phyloP scores from a whole-genome alignment of 805 yeast species.

The Barnettozyma wickerhamii region DNA sequence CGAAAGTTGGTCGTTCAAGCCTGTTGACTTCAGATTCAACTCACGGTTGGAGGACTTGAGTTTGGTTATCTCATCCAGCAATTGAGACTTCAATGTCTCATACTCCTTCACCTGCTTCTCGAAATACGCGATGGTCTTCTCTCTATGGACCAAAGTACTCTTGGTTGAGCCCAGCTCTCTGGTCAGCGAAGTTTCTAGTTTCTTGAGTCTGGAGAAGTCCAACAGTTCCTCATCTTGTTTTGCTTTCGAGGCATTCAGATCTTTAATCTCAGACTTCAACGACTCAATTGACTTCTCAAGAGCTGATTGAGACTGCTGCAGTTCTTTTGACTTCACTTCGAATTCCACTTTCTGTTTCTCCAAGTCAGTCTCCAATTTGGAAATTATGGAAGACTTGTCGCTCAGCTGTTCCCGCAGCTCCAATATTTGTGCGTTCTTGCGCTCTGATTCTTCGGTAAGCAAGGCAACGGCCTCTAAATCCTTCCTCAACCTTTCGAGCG shows the following conservation, averaged over 20 bases:
- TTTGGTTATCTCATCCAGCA: conserved; percentile 22
- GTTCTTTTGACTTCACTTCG: background rate
- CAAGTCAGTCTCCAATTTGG: background rate
- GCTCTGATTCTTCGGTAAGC: too few relatives aligned
- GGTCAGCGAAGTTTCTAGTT: conserved; percentile 19
- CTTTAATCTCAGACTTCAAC: conserved; percentile 18
- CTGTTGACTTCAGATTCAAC: conserved; percentile 24
- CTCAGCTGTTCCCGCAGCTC: too few relatives aligned
- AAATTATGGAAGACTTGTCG: too few relatives aligned
- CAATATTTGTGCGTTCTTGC: too few relatives aligned
- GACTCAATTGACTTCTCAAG: conserved; percentile 22
- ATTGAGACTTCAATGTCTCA: conserved; percentile 23
- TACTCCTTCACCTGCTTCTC: conserved; percentile 39
- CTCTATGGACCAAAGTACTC: conserved; percentile 27
- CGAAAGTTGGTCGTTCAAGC: conserved; percentile 30
- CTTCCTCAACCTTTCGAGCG: background rate
- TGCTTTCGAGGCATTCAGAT: conserved; percentile 21
- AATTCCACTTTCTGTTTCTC: background rate
- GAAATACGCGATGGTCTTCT: conserved; percentile 33
- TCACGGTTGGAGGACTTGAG: conserved; percentile 24
- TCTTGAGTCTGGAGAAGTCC: conserved; percentile 19
- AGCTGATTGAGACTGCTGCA: conserved; percentile 3
- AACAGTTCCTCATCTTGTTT: conserved; percentile 14
- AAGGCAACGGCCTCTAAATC: too few relatives aligned
- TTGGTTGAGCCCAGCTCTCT: conserved; percentile 18